phyloP scores from a whole-genome alignment of 192 early-diverging fungal genomes.

The Podochytrium sp. region DNA sequence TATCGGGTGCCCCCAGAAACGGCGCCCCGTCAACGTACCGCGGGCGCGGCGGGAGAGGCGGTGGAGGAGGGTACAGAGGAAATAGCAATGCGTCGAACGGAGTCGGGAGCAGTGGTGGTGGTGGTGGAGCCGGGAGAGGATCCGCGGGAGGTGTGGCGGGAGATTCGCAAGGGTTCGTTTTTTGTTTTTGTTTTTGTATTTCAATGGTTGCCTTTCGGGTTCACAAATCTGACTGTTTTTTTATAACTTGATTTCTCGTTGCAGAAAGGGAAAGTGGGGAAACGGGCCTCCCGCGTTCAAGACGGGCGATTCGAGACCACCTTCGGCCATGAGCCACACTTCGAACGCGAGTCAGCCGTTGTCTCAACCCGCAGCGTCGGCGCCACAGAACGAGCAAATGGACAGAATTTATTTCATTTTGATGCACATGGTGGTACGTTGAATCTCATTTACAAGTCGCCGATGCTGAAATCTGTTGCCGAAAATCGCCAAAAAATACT shows the following conservation, averaged over 20 bases:
- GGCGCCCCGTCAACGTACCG: too few relatives aligned
- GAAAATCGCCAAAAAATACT: not conserved
- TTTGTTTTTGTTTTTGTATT: too few relatives aligned
- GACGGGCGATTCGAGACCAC: not conserved
- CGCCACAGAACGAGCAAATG: conserved; percentile 42
- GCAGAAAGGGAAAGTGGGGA: conserved; percentile 29
- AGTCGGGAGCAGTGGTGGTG: not conserved
- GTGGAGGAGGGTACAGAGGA: not conserved
- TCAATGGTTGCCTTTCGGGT: not conserved
- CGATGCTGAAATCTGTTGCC: not conserved
- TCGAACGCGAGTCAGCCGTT: not conserved
- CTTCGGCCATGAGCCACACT: not conserved
- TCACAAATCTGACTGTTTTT: not conserved
- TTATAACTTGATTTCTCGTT: not conserved
- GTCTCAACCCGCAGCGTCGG: not conserved
- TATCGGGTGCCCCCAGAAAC: too few relatives aligned
- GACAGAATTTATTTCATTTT: conserved; percentile 69
- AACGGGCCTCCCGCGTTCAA: conserved; percentile 7
- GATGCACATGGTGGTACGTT: conserved; percentile 69
- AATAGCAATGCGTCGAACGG: not conserved
- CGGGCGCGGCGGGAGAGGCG: not conserved
- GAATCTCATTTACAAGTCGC: not conserved
- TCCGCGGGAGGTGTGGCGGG: not conserved
- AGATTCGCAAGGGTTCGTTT: too few relatives aligned
- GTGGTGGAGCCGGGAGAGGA: not conserved